Conservation (phyloP, 192 early-diverging fungal species). For the Linnemannia schmuckeri region DNA sequence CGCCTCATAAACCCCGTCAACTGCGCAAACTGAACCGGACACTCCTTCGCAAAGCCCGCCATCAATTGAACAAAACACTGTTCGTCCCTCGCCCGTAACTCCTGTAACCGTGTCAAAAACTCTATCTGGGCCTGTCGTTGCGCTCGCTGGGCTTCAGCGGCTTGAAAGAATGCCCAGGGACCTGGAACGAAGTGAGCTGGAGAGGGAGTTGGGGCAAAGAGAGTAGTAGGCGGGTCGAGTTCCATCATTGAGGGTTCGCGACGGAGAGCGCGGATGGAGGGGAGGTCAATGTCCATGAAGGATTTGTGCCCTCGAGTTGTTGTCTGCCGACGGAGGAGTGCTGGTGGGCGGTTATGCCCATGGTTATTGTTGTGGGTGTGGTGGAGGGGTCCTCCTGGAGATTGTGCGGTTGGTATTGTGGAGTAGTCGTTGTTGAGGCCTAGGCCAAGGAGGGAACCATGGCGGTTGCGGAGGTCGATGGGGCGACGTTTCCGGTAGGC, state of each 20-base stretch:
- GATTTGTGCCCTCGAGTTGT: slow-evolving; percentile 29
- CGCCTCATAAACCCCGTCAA: slow-evolving; percentile 43
- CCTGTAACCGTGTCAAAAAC: slow-evolving; percentile 46
- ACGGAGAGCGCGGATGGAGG: slow-evolving; percentile 36
- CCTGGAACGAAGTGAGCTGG: slow-evolving; percentile 42
- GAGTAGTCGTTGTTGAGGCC: neutral
- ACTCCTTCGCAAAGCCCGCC: slow-evolving; percentile 46
- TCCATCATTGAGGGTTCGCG: slow-evolving; percentile 54
- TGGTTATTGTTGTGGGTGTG: neutral
- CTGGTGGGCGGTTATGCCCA: slow-evolving; percentile 8
- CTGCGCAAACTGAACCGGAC: slow-evolving; percentile 49
- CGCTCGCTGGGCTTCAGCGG: slow-evolving; percentile 45
- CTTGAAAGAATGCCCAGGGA: slow-evolving; percentile 52
- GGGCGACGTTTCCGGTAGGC: slow-evolving; percentile 51
- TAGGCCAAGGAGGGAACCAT: slow-evolving; percentile 12
- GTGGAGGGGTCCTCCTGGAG: neutral
- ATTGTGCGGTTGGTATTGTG: neutral
- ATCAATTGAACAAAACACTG: slow-evolving; percentile 36
- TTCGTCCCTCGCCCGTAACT: slow-evolving; percentile 41
- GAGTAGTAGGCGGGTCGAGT: slow-evolving; percentile 35
- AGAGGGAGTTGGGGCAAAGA: slow-evolving; percentile 33
- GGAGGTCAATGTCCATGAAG: slow-evolving; percentile 49
- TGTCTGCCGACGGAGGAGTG: slow-evolving; percentile 38
- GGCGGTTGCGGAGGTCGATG: slow-evolving; percentile 31
- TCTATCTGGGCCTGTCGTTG: slow-evolving; percentile 39